Base-by-base conservation (phyloP, 1,284 basidiomycete genomes). In the Taiwanofungus camphoratus region DNA sequence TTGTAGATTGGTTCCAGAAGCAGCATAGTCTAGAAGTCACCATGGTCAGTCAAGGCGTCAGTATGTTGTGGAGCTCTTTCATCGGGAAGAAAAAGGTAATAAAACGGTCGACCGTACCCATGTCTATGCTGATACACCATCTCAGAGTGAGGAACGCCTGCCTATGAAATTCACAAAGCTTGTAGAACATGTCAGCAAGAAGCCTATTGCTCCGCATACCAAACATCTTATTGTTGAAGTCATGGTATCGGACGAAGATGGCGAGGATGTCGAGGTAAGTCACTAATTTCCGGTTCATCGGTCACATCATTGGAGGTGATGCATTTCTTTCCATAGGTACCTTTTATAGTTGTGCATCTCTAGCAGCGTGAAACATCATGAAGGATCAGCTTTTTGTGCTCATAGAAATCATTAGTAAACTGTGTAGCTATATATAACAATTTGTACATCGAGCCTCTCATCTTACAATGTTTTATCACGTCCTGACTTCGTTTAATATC, bases 11-110 rank as follows among this genome's bases (percentile, higher is more conserved):
- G 75, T 98, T 99, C 79, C 70, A 83, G 67, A 74, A 75, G 37
- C 74, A 89, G 54, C 89, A 98, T 64, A 84, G 85, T 30, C 79
- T 99, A 32, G 88, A 95, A 20, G 76, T 99, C 46, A 85, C 82
- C 49, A 99, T 99, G 95, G 87, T 98, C 50, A 94, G 90, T 57
- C 89, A 92, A 62, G 94, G 93, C 39, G 93, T 97, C 24, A 95
- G 92, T 56, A 96, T 99, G 94, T 73, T 99, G 27, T 99, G 93
- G 90, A 95, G 91, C 50, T 82, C 87, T 27, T 98, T 94, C 63
- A 78, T 91, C 44, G 84, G 83, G 39, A 87, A 86, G 69, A 91
- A 92, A 71, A 97, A 96, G 84, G 87, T 84, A 39, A 34, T 71
- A 59, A 13, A 31, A 33, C 16, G 29, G n/a, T 37, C 29, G 3